Conservation (phyloP, 208 protist species). For the Crithidia fasciculata region DNA sequence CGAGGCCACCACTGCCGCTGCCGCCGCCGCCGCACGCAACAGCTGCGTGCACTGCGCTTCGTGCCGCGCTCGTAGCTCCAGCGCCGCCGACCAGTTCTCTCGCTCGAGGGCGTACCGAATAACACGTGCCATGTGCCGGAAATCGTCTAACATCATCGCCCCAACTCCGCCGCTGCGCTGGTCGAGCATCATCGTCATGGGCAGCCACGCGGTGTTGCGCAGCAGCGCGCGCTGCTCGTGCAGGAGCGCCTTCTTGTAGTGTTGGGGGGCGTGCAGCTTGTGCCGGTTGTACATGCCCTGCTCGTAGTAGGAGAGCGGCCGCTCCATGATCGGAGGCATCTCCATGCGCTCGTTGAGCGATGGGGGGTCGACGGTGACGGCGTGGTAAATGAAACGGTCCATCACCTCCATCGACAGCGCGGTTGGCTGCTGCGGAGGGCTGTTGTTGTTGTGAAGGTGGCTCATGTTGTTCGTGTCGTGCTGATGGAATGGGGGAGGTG, state of each 20-base stretch:
- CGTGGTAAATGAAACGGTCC: slow-evolving; percentile 21
- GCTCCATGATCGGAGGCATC: slow-evolving; percentile 21
- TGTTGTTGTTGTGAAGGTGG: neutral
- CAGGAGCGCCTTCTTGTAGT: slow-evolving; percentile 19
- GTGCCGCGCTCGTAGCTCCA: slow-evolving; percentile 3
- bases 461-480: neutral
- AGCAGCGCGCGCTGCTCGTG: slow-evolving; percentile 23
- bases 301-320: slow-evolving; percentile 19
- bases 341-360: neutral
- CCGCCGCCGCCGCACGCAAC: slow-evolving; percentile 6
- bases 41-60: slow-evolving; percentile 17
- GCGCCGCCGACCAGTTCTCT: slow-evolving; percentile 18
- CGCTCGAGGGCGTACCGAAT: slow-evolving; percentile 18
- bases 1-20: neutral
- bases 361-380: slow-evolving; percentile 16
- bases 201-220: slow-evolving; percentile 20
- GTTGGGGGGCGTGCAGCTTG: slow-evolving; percentile 4
- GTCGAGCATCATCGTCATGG: slow-evolving; percentile 3
- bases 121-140: slow-evolving; percentile 19
- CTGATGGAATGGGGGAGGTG: neutral
- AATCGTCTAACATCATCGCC: slow-evolving; percentile 25
- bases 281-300: slow-evolving; percentile 22
- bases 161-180: slow-evolving; percentile 25
- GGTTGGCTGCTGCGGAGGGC: neutral
- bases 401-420: slow-evolving; percentile 8